phyloP scores from a whole-genome alignment of 306 rosid species.

The Geum urbanum region DNA sequence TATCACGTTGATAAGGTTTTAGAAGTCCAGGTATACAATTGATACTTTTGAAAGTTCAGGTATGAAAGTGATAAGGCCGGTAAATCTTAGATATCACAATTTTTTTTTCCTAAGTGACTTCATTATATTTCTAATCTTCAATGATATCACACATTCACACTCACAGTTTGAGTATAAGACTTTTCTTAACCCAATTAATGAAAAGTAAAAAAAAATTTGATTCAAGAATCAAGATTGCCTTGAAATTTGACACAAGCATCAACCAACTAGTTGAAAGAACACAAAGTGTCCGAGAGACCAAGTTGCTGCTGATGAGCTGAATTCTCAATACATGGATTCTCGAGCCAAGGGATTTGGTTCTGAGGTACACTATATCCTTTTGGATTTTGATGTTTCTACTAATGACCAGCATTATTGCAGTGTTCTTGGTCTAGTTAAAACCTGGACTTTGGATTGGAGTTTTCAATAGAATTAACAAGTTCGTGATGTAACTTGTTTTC shows the following conservation, averaged over 20 bases:
- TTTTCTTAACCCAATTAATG: neutral
- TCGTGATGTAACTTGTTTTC: conserved; percentile 6
- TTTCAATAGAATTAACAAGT: neutral
- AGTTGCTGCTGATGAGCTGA: conserved; percentile 62
- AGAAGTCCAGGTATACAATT: too few species aligned
- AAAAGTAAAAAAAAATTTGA: neutral
- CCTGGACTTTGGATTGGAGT: neutral
- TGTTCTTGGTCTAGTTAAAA: neutral
- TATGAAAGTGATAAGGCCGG: too few species aligned
- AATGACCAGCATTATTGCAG: neutral
- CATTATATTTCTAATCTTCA: neutral
- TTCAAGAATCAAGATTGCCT: neutral
- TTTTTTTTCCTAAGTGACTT: neutral
- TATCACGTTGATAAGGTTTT: too few species aligned
- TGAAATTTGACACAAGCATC: neutral
- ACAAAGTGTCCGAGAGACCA: conserved; percentile 30
- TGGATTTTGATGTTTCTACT: conserved; percentile 7
- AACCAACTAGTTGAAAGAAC: neutral
- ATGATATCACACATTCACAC: neutral
- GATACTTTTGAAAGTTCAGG: too few species aligned
- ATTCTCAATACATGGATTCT: conserved; percentile 68
- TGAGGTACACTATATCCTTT: conserved; percentile 52
- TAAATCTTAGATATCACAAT: too few species aligned
- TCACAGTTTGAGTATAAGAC: neutral
- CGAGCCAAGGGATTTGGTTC: conserved; percentile 87